A percentile compares a stretch with the other conserved stretches of the same genome.
Conservation (phyloP, 2,329 filamentous ascomycete species). For the Lachnellula hyalina region DNA sequence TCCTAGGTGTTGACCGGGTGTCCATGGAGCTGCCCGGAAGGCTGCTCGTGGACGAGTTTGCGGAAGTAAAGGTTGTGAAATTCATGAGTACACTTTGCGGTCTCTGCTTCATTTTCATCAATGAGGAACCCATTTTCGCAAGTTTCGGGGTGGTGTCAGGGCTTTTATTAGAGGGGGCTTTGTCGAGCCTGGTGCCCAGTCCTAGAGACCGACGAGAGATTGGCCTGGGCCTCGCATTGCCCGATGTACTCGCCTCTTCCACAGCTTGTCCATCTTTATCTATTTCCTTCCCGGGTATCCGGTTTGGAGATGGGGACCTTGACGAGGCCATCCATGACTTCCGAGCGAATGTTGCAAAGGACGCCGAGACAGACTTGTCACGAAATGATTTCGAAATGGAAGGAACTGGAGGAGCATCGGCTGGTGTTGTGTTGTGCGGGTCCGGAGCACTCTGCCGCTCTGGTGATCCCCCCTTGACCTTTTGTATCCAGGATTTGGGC, state of each 20-base stretch:
- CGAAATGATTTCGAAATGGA: conserved; percentile 26
- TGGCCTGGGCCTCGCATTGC: conserved; percentile 10
- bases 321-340: conserved; percentile 45
- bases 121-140: conserved; percentile 13
- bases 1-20: conserved; percentile 37
- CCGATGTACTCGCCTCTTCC: conserved; percentile 16
- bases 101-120: conserved; percentile 26
- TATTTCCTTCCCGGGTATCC: conserved; percentile 13
- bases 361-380: conserved; percentile 42
- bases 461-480: conserved; percentile 26
- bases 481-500: conserved; percentile 33
- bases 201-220: conserved; percentile 14
- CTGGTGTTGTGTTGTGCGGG: conserved; percentile 25
- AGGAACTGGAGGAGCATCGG: conserved; percentile 31
- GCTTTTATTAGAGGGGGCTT: conserved; percentile 7
- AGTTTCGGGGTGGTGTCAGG: conserved; percentile 20
- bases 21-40: conserved; percentile 41
- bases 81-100: conserved; percentile 29
- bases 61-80: conserved; percentile 25
- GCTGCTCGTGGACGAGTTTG: conserved; percentile 32
- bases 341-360: conserved; percentile 44
- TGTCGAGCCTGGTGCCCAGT: conserved; percentile 20
- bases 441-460: conserved; percentile 23
- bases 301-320: conserved; percentile 41
- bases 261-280: conserved; percentile 16